Percentiles rank a stretch among this genome's conserved stretches.
These are phyloP conservation scores for Colletotrichum scovillei DNA, from an alignment of 2,329 filamentous ascomycete species.

Conservation along the genomic window DNA sequence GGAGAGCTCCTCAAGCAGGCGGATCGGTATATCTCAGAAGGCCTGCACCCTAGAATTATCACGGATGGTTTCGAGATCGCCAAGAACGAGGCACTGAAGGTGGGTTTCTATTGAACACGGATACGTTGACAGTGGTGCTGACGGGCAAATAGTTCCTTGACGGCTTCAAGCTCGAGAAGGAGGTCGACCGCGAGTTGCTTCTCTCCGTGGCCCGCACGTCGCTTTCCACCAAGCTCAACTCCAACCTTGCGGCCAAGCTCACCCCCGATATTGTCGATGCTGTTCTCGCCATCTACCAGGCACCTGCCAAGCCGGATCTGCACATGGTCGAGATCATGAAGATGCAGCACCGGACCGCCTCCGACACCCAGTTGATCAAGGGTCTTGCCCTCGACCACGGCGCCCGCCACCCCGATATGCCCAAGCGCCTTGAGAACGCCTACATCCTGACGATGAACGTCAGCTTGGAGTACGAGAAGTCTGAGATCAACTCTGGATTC, in stretches of 20 bases:
- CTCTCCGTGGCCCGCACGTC: slow-evolving; percentile 94
- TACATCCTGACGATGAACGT: slow-evolving; percentile 96
- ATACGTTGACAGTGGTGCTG: background rate
- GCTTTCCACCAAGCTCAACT: slow-evolving; percentile 94
- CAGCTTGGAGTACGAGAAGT: slow-evolving; percentile 98
- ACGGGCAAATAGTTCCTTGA: slow-evolving; percentile 81
- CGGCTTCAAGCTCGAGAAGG: slow-evolving; percentile 86
- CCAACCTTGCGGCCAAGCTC: slow-evolving; percentile 86
- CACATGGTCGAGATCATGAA: slow-evolving; percentile 99
- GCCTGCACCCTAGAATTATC: slow-evolving; percentile 95
- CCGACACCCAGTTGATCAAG: slow-evolving; percentile 95
- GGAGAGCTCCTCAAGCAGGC: slow-evolving; percentile 98
- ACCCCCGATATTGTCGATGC: slow-evolving; percentile 97
- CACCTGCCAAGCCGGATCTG: slow-evolving; percentile 91
- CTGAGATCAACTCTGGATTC: slow-evolving; percentile 98
- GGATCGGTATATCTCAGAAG: slow-evolving; percentile 94
- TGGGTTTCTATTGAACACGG: slow-evolving; percentile 45
- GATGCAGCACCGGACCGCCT: slow-evolving; percentile 97
- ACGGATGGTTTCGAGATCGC: slow-evolving; percentile 98
- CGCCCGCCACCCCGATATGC: slow-evolving; percentile 97
- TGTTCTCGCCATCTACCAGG: slow-evolving; percentile 91
- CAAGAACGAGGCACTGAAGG: slow-evolving; percentile 91
- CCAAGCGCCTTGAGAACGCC: slow-evolving; percentile 94
- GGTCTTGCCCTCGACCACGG: slow-evolving; percentile 95
- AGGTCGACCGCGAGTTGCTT: slow-evolving; percentile 93